Percentiles rank a stretch among this genome's conserved stretches.
phyloP scores from a whole-genome alignment of 179 eudicot species.

The Camellia oleifera region DNA sequence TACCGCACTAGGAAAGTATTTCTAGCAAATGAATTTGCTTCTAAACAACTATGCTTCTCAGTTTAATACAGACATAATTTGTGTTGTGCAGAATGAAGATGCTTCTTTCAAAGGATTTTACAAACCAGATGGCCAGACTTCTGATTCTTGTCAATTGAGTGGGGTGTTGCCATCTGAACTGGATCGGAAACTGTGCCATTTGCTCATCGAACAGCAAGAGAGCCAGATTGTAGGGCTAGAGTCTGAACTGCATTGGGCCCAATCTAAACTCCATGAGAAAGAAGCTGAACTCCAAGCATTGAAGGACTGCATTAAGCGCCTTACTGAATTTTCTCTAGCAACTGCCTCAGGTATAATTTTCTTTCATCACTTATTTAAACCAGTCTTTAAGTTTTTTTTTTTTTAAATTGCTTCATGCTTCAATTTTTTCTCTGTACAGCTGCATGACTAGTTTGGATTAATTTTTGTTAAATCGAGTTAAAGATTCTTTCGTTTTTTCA shows the following conservation, averaged over 20 bases:
- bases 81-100: slow-evolving; percentile 27
- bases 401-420: background rate
- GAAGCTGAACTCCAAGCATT: slow-evolving; percentile 68
- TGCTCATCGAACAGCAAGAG: slow-evolving; percentile 65
- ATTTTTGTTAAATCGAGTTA: background rate
- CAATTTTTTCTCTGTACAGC: background rate
- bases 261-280: slow-evolving; percentile 56
- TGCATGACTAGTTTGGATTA: background rate
- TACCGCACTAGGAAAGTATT: background rate
- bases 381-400: background rate
- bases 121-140: slow-evolving; percentile 21
- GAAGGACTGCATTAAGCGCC: slow-evolving; percentile 59
- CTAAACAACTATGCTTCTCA: background rate
- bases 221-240: slow-evolving; percentile 58
- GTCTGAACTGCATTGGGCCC: slow-evolving; percentile 46
- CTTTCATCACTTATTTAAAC: background rate
- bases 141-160: slow-evolving; percentile 18
- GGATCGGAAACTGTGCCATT: slow-evolving; percentile 43
- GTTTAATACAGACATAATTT: background rate
- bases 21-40: background rate
- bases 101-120: slow-evolving; percentile 24
- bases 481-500: background rate
- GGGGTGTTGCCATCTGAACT: slow-evolving; percentile 57
- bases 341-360: slow-evolving; percentile 44
- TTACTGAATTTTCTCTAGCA: slow-evolving; percentile 49